Base-by-base conservation (phyloP, 73 alveolate species). In the Uronychia setigera region DNA sequence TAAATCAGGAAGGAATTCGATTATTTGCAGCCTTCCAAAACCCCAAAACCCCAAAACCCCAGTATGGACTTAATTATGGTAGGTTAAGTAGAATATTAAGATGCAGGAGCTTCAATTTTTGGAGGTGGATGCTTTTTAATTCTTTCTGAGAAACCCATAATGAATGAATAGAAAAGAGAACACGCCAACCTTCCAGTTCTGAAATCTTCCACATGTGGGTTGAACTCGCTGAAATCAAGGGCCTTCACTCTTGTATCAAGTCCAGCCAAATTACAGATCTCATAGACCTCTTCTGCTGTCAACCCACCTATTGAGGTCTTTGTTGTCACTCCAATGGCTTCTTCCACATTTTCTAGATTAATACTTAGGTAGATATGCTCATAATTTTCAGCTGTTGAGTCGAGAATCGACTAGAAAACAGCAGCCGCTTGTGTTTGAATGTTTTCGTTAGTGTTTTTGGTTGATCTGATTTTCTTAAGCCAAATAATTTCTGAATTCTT, bases 121-220 rank as follows among this genome's bases (percentile, higher is more conserved):
- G 67, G 67, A 46, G 67, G 67, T 19, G 67, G 67, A 19, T 46
- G 67, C 19, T 46, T 46, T 19, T 19, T 46, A 19, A 46, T 46
- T 19, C 67, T 46, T 19, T 46, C 67, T 19, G 67, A 46, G 19
- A 46, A 46, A 19, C 92, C 92, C 35, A 86, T 32, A 1, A 80
- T 80, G 35, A 86, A 86, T 31, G 79, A 59, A 31, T 86, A 86
- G 74, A 79, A 86, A 79, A 86, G 31, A 27, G 84, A 28, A 29
- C 76, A 85, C 11, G 82, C 88, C 0, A 86, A 26, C 32, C 92
- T 79, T 0, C 92, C 92, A 1, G 92, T 79, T 58, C 84, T 78
- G 83, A 78, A 86, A 60, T 86, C 92, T 33, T 86, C 92, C 58
- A 80, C 84, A 32, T 35, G 35, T n/a, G 92, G 92, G 76, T 86